Conservation (phyloP, 306 rosid genomes). For the Prunus davidiana region DNA sequence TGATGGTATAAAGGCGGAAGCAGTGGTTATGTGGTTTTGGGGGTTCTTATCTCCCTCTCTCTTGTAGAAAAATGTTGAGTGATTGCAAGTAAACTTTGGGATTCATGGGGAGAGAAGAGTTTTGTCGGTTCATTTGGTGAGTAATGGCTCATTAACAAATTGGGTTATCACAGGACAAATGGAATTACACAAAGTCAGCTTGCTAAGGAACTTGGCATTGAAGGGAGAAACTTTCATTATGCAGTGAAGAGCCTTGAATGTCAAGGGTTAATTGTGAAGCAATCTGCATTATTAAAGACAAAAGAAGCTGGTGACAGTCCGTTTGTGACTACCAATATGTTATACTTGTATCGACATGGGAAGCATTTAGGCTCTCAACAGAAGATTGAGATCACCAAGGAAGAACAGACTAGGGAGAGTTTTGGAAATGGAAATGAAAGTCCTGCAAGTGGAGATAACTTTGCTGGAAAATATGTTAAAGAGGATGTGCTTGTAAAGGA, state of each 20-base stretch:
- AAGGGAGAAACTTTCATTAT: slow-evolving; percentile 61
- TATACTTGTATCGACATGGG: slow-evolving; percentile 74
- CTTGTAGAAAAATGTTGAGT: not conserved
- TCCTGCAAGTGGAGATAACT: slow-evolving; percentile 23
- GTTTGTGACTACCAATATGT: slow-evolving; percentile 61
- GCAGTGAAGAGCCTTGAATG: slow-evolving; percentile 69
- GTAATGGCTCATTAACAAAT: not conserved
- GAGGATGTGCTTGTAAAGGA: slow-evolving; percentile 65
- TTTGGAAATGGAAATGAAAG: slow-evolving; percentile 21
- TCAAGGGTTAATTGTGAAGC: slow-evolving; percentile 73
- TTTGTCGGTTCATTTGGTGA: slow-evolving; percentile 22
- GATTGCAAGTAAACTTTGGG: slow-evolving; percentile 1
- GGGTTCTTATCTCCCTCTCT: not conserved
- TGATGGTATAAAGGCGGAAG: not conserved
- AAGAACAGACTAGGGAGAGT: slow-evolving; percentile 27
- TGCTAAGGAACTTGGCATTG: slow-evolving; percentile 60
- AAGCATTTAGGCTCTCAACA: slow-evolving; percentile 60
- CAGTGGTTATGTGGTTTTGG: not conserved
- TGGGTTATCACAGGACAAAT: slow-evolving; percentile 36
- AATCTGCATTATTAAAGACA: slow-evolving; percentile 62
- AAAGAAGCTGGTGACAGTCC: slow-evolving; percentile 45
- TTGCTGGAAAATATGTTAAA: slow-evolving; percentile 27
- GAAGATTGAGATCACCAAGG: slow-evolving; percentile 57
- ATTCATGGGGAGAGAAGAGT: not conserved
- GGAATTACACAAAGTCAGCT: slow-evolving; percentile 81